Percentiles rank a stretch among this genome's conserved stretches.
Conservation (phyloP, 2,329 filamentous ascomycete species). For the Arthroderma sp. region DNA sequence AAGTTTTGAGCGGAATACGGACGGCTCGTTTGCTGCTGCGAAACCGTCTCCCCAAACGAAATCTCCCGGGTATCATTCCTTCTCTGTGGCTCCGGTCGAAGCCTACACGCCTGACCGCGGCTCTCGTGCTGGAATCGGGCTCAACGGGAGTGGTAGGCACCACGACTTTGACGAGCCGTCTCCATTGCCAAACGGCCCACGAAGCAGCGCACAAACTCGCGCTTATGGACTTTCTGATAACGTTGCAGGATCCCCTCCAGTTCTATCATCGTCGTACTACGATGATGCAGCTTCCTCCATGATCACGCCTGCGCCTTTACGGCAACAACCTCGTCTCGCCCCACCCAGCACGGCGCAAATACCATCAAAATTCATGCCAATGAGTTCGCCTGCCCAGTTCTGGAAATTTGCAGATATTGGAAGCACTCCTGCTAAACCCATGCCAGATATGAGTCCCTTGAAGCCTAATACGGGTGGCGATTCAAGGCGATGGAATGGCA, state of each 20-base stretch:
- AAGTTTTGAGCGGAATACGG: slow-evolving; percentile 12
- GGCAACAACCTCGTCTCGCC: slow-evolving; percentile 35
- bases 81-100: slow-evolving; percentile 30
- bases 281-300: slow-evolving; percentile 35
- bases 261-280: slow-evolving; percentile 36
- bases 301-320: slow-evolving; percentile 36
- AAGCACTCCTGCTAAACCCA: slow-evolving; percentile 30
- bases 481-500: slow-evolving; percentile 11
- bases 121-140: slow-evolving; percentile 22
- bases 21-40: slow-evolving; percentile 27
- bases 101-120: slow-evolving; percentile 37
- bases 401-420: slow-evolving; percentile 37
- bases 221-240: slow-evolving; percentile 30
- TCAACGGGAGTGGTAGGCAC: slow-evolving; percentile 18
- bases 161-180: slow-evolving; percentile 31
- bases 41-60: slow-evolving; percentile 27
- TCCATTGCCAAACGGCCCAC: slow-evolving; percentile 12
- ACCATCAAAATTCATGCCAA: slow-evolving; percentile 39
- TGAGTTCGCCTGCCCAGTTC: slow-evolving; percentile 38
- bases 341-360: slow-evolving; percentile 37
- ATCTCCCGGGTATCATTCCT: slow-evolving; percentile 30
- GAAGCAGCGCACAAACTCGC: slow-evolving; percentile 17
- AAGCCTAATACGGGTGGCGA: slow-evolving; percentile 29
- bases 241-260: slow-evolving; percentile 30
- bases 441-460: slow-evolving; percentile 34